These are phyloP conservation scores for Cystobasidiaceae sp. DNA, from an alignment of 1,284 basidiomycete species.

Conservation along the genomic window DNA sequence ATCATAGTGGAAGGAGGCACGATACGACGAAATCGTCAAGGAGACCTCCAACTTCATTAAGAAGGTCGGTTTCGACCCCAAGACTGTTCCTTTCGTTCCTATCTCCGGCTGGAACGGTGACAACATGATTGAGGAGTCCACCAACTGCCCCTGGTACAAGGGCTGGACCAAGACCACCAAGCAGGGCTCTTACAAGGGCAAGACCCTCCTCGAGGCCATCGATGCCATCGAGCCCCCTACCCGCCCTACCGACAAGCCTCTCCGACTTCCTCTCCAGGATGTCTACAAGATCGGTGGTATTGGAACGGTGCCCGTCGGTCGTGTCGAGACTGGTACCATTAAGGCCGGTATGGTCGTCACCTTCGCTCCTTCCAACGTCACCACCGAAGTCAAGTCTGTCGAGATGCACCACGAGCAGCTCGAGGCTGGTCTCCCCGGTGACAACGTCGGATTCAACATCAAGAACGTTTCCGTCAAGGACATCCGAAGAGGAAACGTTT, in stretches of 20 bases:
- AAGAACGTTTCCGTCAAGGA: slow-evolving; percentile 99
- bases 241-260: slow-evolving; percentile 97
- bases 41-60: slow-evolving; percentile 99
- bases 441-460: slow-evolving; percentile 95
- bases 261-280: slow-evolving; percentile 99
- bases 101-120: slow-evolving; percentile 99
- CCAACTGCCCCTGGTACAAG: slow-evolving; percentile 99
- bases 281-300: slow-evolving; percentile 99
- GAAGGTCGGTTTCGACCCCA: slow-evolving; percentile 99
- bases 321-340: slow-evolving; percentile 99
- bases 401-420: slow-evolving; percentile 99
- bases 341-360: slow-evolving; percentile 96
- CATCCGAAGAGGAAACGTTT: slow-evolving; percentile 99
- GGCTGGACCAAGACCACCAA: slow-evolving; percentile 97
- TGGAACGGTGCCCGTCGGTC: slow-evolving; percentile 98
- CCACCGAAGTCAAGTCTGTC: slow-evolving; percentile 97
- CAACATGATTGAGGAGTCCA: slow-evolving; percentile 99
- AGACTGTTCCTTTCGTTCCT: slow-evolving; percentile 95
- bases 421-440: slow-evolving; percentile 88
- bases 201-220: slow-evolving; percentile 99
- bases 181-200: slow-evolving; percentile 85
- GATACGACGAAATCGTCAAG: slow-evolving; percentile 99
- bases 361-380: slow-evolving; percentile 95
- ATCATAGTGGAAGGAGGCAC: slow-evolving; percentile 89
- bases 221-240: slow-evolving; percentile 97